A percentile compares a stretch with the other conserved stretches of the same genome.
Evolutionary conservation across 257 asterid species (phyloP).

Genomic region (Nicotiana benthamiana): DNA sequence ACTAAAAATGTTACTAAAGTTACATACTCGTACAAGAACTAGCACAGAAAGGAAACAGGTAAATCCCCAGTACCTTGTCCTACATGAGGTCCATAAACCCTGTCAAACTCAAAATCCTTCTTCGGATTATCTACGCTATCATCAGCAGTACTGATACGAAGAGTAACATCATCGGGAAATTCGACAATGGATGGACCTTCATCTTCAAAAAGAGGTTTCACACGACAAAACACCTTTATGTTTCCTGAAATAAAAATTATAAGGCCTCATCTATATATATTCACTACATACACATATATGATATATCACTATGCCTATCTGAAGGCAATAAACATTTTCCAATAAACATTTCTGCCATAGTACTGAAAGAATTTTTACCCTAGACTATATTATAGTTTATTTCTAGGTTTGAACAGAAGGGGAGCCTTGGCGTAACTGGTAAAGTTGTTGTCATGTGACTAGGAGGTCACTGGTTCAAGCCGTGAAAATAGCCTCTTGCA

Average conservation of each 20-base stretch:
- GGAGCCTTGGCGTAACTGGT: no score
- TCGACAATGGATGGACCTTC: conserved; percentile 80
- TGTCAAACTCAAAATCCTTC: conserved; percentile 95
- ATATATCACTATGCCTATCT: neutral
- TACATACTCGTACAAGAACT: conserved; percentile 13
- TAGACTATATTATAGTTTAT: conserved; percentile 2
- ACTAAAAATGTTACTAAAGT: conserved; percentile 24
- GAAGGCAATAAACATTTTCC: neutral
- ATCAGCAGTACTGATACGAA: conserved; percentile 75
- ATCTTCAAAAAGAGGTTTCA: conserved; percentile 89
- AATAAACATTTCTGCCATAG: neutral
- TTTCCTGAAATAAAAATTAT: conserved; percentile 55
- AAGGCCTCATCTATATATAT: conserved; percentile 18
- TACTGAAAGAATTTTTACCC: neutral
- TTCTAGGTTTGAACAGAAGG: conserved; percentile 7
- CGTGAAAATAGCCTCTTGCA: no score
- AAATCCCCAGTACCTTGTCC: conserved; percentile 63
- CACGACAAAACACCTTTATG: conserved; percentile 87
- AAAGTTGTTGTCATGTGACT: no score
- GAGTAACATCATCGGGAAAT: conserved; percentile 76
- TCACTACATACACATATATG: conserved; percentile 5
- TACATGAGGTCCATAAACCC: conserved; percentile 98
- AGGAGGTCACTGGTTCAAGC: no score
- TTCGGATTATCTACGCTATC: conserved; percentile 70
- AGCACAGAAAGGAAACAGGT: conserved; percentile 8